Evolutionary conservation across 495 filamentous ascomycete species (phyloP).

Genomic region (Tuber melanosporum): DNA sequence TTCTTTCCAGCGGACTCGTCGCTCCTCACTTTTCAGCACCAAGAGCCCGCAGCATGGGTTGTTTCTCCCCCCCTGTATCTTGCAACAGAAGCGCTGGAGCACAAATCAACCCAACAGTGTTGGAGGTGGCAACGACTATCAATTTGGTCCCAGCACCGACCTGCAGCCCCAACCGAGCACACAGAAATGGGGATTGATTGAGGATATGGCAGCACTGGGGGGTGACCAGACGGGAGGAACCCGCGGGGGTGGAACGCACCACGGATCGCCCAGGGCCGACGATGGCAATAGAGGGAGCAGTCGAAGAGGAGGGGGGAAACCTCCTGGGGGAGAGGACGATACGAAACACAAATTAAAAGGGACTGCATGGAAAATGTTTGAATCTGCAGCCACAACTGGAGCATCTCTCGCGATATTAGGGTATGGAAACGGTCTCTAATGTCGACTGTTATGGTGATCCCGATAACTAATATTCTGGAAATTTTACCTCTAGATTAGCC

Average conservation of each 20-base stretch:
- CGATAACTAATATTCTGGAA: constrained; percentile 7
- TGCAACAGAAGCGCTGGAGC: constrained; percentile 15
- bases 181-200: constrained; percentile 16
- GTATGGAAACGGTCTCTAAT: constrained; percentile 42
- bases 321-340: constrained; percentile 4
- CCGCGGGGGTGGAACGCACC: constrained; percentile 1
- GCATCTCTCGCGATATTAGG: constrained; percentile 80
- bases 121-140: constrained; percentile 29
- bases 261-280: background rate
- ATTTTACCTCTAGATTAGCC: constrained; percentile 54
- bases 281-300: background rate
- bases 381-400: constrained; percentile 76
- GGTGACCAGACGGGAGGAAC: constrained; percentile 6
- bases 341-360: constrained; percentile 42
- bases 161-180: constrained; percentile 35
- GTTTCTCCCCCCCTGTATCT: background rate
- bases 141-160: constrained; percentile 34
- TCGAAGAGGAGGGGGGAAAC: constrained; percentile 1
- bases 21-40: background rate
- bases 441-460: background rate
- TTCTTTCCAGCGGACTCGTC: constrained; percentile 3
- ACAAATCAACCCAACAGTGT: background rate
- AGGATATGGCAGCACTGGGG: background rate
- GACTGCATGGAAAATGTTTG: constrained; percentile 70
- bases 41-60: background rate